Evolutionary conservation across 139 green algal genomes (phyloP), one percentile per base, ranked within the genome.

Genomic region (Nannochloris sp.): DNA sequence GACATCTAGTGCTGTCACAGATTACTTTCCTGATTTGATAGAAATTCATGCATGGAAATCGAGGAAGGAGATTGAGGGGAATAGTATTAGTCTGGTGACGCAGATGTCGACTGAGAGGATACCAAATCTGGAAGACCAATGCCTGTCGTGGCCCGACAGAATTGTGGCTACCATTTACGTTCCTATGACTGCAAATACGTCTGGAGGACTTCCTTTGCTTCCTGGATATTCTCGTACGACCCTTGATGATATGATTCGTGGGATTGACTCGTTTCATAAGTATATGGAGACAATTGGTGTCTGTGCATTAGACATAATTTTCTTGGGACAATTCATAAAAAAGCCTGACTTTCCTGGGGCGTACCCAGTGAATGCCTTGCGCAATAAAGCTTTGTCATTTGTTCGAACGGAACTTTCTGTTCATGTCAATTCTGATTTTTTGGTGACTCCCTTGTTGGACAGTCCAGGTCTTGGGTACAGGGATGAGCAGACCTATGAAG

Each of bases 191-290:
- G 57, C 12, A 11, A 64, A 64, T 14, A 57, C 19, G 12, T 44
- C 21, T 25, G 57, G 57, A 27, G 57, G 57, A 8, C 23, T 31
- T 23, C 57, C 57, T 51, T 50, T 64, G 11, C 57, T 64, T 12
- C 57, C 57, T n/a, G 15, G 19, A 29, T 64, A 49, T 25, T 49
- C 21, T 15, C 18, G 23, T 27, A 64, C 57, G n/a, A 44, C 57
- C 12, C 57, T 64, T 12, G 57, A 64, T 31, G 57, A 64, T 51
- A 51, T 64, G 19, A 64, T 64, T 31, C 57, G 57, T 29, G 57
- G 57, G 12, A 64, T 64, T 23, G 57, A 64, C 23, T 64, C 57
- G 19, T 51, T 64, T 19, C 57, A 64, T 1, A 64, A 64, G n/a
- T 64, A 57, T 51, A 64, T 64, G 19, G 57, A 64, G 19, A 58